Base-by-base conservation (phyloP, 2,329 filamentous ascomycete species). In the Hymenoscyphus fructigenus region DNA sequence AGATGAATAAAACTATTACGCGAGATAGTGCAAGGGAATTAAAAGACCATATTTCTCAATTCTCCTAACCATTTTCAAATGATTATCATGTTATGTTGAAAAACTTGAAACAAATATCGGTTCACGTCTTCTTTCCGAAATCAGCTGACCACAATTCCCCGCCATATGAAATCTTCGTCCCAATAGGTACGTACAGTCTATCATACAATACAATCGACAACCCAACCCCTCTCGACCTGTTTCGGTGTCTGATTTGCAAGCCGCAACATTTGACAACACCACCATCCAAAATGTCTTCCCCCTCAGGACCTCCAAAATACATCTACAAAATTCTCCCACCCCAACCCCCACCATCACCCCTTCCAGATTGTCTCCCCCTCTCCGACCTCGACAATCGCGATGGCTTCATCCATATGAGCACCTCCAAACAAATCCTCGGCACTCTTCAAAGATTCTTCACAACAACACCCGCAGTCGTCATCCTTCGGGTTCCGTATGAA, bases 271-370 rank as follows among this genome's bases (percentile, higher is more conserved):
- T 17, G 17, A 9, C 10, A 41, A 41, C 17, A 41, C 20, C 32
- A 23, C 17, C 29, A 44, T 5, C 3, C 23, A 59, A 4, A 41
- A 57, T 57, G 28, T 32, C 28, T 32, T 34, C 55, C 23, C 29
- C 55, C 14, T 23, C 59, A 34, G 12, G 38, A 44, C 62, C 64
- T 5, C 73, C 72, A 56, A 69, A 63, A 50, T 75, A 72, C 64
- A 73, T 75, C 60, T 75, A 75, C 67, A 75, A 75, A 57, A 74
- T 75, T 65, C 63, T 75, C 17, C 72, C 73, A 17, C 60, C 71
- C 7, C 64, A 69, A 2, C 63, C 70, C 9, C 64, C 69, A 1
- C 63, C 70, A 10, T 62, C 63, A 1, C 71, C 72, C 3, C 70
- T 75, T 15, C 73, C 72, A 0, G 20, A 55, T 14, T 66, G 62